Evolutionary conservation across 768 basidiomycete species (phyloP).

Genomic region (Butyriboletus loyo): DNA sequence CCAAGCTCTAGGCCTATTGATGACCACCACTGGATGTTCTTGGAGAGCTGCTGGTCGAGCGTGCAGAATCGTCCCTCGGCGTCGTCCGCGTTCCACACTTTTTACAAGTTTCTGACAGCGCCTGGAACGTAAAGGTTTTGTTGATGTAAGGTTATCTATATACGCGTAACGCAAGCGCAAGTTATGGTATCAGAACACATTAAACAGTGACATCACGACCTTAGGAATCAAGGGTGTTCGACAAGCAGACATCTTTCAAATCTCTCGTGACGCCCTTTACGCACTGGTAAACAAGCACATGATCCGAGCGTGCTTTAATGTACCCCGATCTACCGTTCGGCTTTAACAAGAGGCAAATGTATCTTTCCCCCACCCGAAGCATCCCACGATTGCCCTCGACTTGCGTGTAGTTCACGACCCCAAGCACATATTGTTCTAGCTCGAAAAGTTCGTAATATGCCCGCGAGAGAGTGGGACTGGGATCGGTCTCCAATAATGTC

Average conservation of each 20-base stretch:
- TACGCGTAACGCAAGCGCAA: neutral
- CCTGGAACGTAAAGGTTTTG: neutral
- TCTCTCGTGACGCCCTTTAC: constrained; percentile 4
- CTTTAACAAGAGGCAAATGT: constrained; percentile 13
- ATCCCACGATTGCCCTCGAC: constrained; percentile 4
- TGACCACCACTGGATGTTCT: constrained; percentile 8
- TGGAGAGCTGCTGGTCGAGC: constrained; percentile 10
- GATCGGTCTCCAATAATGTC: constrained; percentile 5
- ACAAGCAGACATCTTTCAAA: constrained; percentile 10
- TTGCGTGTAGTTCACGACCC: constrained; percentile 13
- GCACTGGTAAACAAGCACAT: constrained; percentile 12
- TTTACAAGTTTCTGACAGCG: constrained; percentile 8
- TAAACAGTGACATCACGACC: neutral
- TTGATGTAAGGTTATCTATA: neutral
- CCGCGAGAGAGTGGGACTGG: constrained; percentile 7
- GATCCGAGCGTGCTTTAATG: constrained; percentile 14
- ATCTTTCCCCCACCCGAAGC: constrained; percentile 8
- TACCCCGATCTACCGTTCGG: constrained; percentile 1
- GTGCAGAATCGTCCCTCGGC: constrained; percentile 11
- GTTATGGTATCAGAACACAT: neutral
- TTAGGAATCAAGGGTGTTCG: constrained; percentile 3
- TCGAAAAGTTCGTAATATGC: constrained; percentile 16
- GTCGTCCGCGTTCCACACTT: constrained; percentile 8
- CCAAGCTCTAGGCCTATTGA: constrained; percentile 2
- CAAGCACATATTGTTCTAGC: constrained; percentile 15